These are phyloP conservation scores for Leccinum subspadiceum DNA, from an alignment of 1,284 basidiomycete species.

Conservation along the genomic window DNA sequence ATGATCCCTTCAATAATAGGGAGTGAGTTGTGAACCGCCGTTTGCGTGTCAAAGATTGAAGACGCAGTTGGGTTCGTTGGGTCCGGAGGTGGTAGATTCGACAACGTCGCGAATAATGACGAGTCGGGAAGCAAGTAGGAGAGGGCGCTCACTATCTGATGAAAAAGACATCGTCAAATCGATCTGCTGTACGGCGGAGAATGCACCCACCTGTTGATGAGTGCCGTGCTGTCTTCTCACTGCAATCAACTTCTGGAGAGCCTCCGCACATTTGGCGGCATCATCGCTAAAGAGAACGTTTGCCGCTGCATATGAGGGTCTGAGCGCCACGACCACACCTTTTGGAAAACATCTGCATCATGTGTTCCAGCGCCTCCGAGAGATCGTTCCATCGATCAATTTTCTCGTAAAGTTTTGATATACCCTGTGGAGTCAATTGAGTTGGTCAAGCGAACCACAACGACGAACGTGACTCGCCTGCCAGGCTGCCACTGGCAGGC, in stretches of 20 bases:
- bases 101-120: constrained; percentile 61
- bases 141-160: constrained; percentile 68
- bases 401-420: constrained; percentile 74
- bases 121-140: constrained; percentile 77
- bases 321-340: constrained; percentile 41
- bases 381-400: constrained; percentile 62
- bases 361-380: constrained; percentile 47
- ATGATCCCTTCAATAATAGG: constrained; percentile 70
- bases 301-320: not conserved
- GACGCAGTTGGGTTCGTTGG: constrained; percentile 69
- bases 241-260: constrained; percentile 73
- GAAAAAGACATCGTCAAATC: constrained; percentile 28
- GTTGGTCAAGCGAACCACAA: not conserved
- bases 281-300: constrained; percentile 59
- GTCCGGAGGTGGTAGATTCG: constrained; percentile 70
- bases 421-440: constrained; percentile 46
- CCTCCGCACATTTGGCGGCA: constrained; percentile 75
- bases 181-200: constrained; percentile 1
- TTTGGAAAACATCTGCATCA: constrained; percentile 55
- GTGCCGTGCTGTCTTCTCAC: constrained; percentile 62
- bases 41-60: constrained; percentile 56
- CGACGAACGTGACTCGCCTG: constrained; percentile 52
- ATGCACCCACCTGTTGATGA: constrained; percentile 48
- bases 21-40: constrained; percentile 67
- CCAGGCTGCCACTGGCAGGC: constrained; percentile 47